These are phyloP conservation scores for Colletotrichum brevisporum DNA, from an alignment of 2,329 filamentous ascomycete genomes.

Conservation along the genomic window DNA sequence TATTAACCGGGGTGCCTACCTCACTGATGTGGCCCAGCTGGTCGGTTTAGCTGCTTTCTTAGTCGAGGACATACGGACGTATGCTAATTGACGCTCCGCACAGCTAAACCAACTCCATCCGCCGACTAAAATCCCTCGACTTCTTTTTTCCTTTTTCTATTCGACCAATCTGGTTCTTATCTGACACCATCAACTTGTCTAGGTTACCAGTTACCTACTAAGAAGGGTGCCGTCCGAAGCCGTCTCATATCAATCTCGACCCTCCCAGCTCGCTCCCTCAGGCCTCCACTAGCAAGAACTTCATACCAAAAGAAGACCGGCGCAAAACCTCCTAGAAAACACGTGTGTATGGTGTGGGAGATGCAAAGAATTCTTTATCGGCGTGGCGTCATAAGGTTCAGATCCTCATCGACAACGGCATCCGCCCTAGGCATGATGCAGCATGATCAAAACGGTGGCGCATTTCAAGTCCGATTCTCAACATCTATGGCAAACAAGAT, in stretches of 20 bases:
- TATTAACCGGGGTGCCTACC: too few species aligned
- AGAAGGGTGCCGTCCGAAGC: too few species aligned
- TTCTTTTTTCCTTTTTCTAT: too few species aligned
- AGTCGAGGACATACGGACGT: slow-evolving; percentile 31
- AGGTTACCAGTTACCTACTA: too few species aligned
- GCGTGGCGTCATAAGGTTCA: slow-evolving; percentile 28
- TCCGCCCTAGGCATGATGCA: slow-evolving; percentile 8
- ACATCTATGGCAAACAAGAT: slow-evolving; percentile 3
- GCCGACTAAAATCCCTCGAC: background rate
- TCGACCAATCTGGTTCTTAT: too few species aligned
- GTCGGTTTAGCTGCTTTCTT: slow-evolving; percentile 20
- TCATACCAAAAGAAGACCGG: background rate
- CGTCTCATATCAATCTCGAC: too few species aligned
- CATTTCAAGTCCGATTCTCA: slow-evolving; percentile 20
- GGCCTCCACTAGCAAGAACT: too few species aligned
- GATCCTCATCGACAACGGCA: slow-evolving; percentile 35
- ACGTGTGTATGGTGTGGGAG: background rate
- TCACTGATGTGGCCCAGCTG: background rate
- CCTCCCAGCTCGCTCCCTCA: too few species aligned
- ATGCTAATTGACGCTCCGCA: slow-evolving; percentile 21
- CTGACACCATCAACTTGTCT: too few species aligned
- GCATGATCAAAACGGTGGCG: slow-evolving; percentile 34
- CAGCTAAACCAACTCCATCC: slow-evolving; percentile 9
- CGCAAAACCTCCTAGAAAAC: background rate
- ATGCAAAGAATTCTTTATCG: slow-evolving; percentile 28